Evolutionary conservation across 2,329 filamentous ascomycete genomes (phyloP), one percentile per base, ranked within the genome.

Genomic region (Didymella sp.): DNA sequence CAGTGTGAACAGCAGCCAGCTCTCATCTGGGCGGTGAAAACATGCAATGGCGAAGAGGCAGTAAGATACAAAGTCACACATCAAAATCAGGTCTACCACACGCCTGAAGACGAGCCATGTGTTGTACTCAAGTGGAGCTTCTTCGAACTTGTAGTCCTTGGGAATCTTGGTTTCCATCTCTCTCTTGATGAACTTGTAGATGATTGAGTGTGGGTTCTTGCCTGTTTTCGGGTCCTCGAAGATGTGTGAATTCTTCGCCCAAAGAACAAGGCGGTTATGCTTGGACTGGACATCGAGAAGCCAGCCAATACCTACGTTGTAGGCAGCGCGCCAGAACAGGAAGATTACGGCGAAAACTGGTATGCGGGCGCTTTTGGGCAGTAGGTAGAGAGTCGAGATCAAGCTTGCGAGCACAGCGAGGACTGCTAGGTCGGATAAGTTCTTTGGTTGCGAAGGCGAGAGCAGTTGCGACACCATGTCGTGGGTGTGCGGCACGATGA

Each of bases 381-480:
- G 84, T 31, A 84, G 71, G 78, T 88, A 95, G 33, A 95, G 86
- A 17, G 88, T 81, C 48, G 89, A 75, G 65, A 96, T 88, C 72
- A 96, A 90, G 49, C 85, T 78, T 52, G 82, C 89, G 45, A 99
- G 83, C 58, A 97, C 89, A 43, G 83, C 83, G 55, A 99, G 83
- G 62, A 99, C 92, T 57, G 89, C 73, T 56, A 87, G 79, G 77
- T 99, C 95, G 59, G 92, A 95, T 35, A 96, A 76, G 75, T 98
- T 98, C 82, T 99, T 99, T 50, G 95, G 92, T 74, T 98, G 90
- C 65, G 90, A 90, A 48, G 95, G 95, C 69, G 96, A 95, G 68
- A 99, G 87, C 52, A 99, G 85, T 79, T 98, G 95, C 48, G 94
- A 96, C 68, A 99, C 94, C 95, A 99, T 98, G 79, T 99, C 95